These are phyloP conservation scores for Blastomyces silverae DNA, from an alignment of 2,329 filamentous ascomycete genomes.

Conservation along the genomic window DNA sequence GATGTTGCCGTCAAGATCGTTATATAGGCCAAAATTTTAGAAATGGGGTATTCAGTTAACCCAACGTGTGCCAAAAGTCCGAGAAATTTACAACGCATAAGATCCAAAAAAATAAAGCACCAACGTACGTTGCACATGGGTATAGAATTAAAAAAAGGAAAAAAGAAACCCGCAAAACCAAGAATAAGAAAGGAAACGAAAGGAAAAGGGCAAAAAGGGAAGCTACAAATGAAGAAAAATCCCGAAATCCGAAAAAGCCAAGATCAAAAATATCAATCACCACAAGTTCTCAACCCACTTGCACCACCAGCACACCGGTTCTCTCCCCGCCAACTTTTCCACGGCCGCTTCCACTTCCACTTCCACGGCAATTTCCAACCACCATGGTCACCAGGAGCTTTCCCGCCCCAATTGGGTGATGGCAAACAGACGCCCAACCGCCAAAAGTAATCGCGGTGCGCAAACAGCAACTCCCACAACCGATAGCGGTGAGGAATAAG, in stretches of 20 bases:
- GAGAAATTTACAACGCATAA: neutral
- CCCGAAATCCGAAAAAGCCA: neutral
- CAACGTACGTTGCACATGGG: neutral
- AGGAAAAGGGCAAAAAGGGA: neutral
- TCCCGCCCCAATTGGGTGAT: conserved; percentile 12
- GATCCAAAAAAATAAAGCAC: neutral
- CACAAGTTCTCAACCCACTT: neutral
- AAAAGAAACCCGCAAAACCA: neutral
- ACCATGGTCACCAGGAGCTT: conserved; percentile 7
- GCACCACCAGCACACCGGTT: neutral
- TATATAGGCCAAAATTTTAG: neutral
- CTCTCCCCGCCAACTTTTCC: conserved; percentile 11
- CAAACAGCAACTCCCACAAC: conserved; percentile 89
- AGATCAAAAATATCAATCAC: neutral
- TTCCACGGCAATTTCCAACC: conserved; percentile 5
- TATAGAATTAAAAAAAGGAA: neutral
- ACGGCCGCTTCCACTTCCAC: conserved; percentile 19
- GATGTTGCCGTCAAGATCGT: neutral
- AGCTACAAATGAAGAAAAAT: neutral
- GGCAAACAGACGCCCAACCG: conserved; percentile 83
- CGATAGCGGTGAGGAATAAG: conserved; percentile 54
- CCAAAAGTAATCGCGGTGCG: conserved; percentile 96
- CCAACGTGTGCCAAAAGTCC: neutral
- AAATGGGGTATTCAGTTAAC: neutral
- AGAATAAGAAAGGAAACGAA: neutral